Evolutionary conservation across 495 filamentous ascomycete genomes (phyloP).

Genomic region (Clohesyomyces aquaticus): DNA sequence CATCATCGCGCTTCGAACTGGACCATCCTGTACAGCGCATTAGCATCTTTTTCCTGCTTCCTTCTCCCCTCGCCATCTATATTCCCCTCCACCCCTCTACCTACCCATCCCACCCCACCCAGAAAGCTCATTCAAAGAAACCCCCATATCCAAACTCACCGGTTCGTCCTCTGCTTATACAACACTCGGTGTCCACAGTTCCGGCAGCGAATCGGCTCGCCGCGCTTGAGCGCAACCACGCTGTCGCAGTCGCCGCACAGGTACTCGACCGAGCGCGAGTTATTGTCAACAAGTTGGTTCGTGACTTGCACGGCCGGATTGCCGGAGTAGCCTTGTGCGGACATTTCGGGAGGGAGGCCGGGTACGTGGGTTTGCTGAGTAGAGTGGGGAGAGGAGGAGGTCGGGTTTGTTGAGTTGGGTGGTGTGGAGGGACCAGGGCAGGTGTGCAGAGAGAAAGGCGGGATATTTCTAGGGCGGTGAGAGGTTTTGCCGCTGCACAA

Average conservation of each 20-base stretch:
- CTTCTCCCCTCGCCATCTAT: slow-evolving; percentile 5
- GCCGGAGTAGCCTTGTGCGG: background rate
- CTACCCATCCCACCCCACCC: no score
- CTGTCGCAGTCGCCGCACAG: slow-evolving; percentile 91
- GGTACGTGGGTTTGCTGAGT: background rate
- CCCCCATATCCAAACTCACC: no score
- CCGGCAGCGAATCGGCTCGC: slow-evolving; percentile 89
- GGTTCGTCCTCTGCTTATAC: slow-evolving; percentile 97
- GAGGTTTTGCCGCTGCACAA: slow-evolving; percentile 10
- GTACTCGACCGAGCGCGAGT: slow-evolving; percentile 66
- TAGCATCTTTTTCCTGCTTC: slow-evolving; percentile 14
- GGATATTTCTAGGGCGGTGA: slow-evolving; percentile 27
- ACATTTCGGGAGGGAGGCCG: slow-evolving; percentile 15
- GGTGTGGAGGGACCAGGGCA: background rate
- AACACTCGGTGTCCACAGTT: slow-evolving; percentile 95
- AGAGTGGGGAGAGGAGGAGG: slow-evolving; percentile 2
- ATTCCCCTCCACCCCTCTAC: background rate
- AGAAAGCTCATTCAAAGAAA: no score
- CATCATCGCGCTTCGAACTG: slow-evolving; percentile 90
- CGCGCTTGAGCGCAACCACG: slow-evolving; percentile 77
- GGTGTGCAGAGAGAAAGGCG: background rate
- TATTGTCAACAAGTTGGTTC: background rate
- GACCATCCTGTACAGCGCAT: slow-evolving; percentile 71
- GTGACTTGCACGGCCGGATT: background rate
- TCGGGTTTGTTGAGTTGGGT: background rate